Conservation (phyloP, 2,329 filamentous ascomycete species). For the Colletotrichum costaricense region DNA sequence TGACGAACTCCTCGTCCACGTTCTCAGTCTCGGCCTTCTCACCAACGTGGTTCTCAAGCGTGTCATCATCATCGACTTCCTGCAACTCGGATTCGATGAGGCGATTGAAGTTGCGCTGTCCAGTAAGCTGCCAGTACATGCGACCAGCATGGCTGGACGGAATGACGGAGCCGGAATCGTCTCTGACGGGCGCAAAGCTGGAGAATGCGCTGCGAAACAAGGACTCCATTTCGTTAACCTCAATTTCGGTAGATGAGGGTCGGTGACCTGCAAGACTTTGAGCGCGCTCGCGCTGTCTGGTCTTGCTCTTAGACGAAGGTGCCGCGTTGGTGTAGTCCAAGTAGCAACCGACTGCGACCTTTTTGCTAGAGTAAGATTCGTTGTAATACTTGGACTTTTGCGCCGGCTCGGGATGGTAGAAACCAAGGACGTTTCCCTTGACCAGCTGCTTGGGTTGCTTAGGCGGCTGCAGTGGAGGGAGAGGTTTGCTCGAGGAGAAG, state of each 20-base stretch:
- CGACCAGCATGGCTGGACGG: conserved; percentile 74
- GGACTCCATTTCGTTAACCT: conserved; percentile 77
- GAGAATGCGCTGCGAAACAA: conserved; percentile 83
- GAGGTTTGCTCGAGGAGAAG: conserved; percentile 74
- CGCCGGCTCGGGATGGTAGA: conserved; percentile 64
- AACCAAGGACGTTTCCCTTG: conserved; percentile 68
- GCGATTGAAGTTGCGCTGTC: conserved; percentile 73
- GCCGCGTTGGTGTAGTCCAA: conserved; percentile 76
- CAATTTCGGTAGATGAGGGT: conserved; percentile 64
- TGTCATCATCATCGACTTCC: conserved; percentile 52
- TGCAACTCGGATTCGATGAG: conserved; percentile 66
- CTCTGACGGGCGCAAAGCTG: conserved; percentile 81
- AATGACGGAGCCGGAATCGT: conserved; percentile 78
- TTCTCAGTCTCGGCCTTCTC: conserved; percentile 41
- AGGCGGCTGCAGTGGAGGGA: conserved; percentile 76
- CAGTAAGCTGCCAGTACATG: conserved; percentile 82
- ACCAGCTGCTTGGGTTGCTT: conserved; percentile 77
- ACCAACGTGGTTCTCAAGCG: conserved; percentile 43
- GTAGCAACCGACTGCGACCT: conserved; percentile 75
- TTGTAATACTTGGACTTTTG: conserved; percentile 65
- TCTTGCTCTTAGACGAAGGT: conserved; percentile 63
- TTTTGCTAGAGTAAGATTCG: conserved; percentile 74
- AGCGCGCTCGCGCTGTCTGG: conserved; percentile 78
- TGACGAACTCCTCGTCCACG: conserved; percentile 63
- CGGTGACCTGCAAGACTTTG: conserved; percentile 73